Evolutionary conservation across 208 protist species (phyloP), one percentile per base, ranked within the genome.

Genomic region (Blastocrithidia nonstop): DNA sequence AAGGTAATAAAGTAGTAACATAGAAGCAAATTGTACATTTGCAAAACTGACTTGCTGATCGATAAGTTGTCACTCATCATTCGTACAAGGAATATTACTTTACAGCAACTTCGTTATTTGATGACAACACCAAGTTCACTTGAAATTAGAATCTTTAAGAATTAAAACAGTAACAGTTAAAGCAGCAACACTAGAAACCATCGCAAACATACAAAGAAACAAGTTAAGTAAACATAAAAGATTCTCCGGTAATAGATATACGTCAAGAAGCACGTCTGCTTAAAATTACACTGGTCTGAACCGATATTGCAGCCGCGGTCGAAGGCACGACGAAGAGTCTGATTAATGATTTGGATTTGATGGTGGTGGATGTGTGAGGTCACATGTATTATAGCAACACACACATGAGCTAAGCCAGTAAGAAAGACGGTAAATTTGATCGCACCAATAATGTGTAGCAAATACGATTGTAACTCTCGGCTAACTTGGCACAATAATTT

Each of bases 261-360:
- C n/a, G n/a, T n/a, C 52, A 41, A 6, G 39, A 45, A 23, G 32
- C 28, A 26, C 45, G 46, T 9, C 32, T 32, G 7, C 22, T 94
- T 20, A 71, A 66, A 38, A 73, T 51, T 4, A 82, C 85, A 11
- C 48, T 95, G 7, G 80, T 63, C 3, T 95, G 88, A 85, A 91
- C 66, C 11, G 88, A 95, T 52, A 39, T 54, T 2, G 66, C 61
- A 16, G 52, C 45, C 16, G 63, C 73, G 8, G 40, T 68, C 6
- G 70, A 80, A 46, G 79, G 78, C 33, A 65, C 75, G 2, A 32
- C 7, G n/a, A 48, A 29, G 6, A 72, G 63, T 2, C 57, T 91
- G 17, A 64, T 87, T 4, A 67, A 94, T 56, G 75, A 94, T 52
- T 60, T 94, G 15, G 85, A 94, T 52, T 25, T 94, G 20, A 42